Percentiles rank a stretch among this genome's conserved stretches.
Evolutionary conservation across 352 stramenopile species (phyloP).

Genomic region (Aphanomyces invadans): DNA sequence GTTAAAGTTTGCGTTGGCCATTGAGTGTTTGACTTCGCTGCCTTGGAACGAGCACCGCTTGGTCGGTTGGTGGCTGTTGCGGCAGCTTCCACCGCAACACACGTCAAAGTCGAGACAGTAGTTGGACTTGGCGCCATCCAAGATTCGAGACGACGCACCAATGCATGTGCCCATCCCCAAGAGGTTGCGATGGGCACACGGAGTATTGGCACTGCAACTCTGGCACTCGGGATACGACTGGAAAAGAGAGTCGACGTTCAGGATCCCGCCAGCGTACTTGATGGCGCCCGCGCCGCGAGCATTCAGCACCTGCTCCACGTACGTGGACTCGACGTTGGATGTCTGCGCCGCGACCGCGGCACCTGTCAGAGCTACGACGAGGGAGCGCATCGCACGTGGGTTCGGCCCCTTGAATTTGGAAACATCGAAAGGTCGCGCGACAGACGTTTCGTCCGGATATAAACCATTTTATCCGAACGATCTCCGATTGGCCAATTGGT

Average conservation of each 20-base stretch:
- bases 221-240: conserved; percentile 9
- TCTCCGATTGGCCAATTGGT: neutral
- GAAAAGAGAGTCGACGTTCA: conserved; percentile 21
- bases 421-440: neutral
- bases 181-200: conserved; percentile 6
- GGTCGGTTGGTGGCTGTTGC: conserved; percentile 13
- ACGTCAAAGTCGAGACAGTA: conserved; percentile 16
- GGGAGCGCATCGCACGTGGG: neutral
- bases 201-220: neutral
- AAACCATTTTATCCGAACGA: neutral
- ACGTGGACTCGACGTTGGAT: neutral
- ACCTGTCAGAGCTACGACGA: neutral
- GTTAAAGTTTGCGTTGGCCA: neutral
- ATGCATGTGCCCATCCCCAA: conserved; percentile 5
- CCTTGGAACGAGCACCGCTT: conserved; percentile 13
- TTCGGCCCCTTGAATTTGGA: neutral
- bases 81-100: conserved; percentile 19
- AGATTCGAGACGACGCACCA: neutral
- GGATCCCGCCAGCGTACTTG: neutral
- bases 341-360: neutral
- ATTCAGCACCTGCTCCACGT: conserved; percentile 18
- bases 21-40: neutral
- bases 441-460: neutral
- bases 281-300: conserved; percentile 10
- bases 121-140: neutral